phyloP scores from a whole-genome alignment of 805 yeast species.

The Cyberlindnera bimundalis region DNA sequence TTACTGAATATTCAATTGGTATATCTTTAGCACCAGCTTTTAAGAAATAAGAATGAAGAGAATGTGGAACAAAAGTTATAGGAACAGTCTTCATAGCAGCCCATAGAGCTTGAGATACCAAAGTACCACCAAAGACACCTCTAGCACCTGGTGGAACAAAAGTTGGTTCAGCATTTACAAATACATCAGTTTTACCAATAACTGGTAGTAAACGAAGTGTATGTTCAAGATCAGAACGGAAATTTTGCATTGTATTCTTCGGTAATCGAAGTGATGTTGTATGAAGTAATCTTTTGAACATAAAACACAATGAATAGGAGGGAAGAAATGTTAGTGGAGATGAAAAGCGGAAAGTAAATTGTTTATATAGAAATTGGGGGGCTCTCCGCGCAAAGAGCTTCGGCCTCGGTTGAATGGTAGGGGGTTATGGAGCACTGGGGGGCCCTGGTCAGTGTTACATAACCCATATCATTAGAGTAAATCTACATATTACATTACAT shows the following conservation, averaged over 20 bases:
- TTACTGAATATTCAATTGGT: constrained; percentile 53
- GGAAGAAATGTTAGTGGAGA: no score
- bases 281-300: not conserved
- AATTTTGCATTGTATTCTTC: constrained; percentile 6
- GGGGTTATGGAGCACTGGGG: no score
- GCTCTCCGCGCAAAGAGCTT: no score
- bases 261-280: not conserved
- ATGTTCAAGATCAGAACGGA: constrained; percentile 19
- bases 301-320: constrained; percentile 26
- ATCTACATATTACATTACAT: no score
- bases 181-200: constrained; percentile 13
- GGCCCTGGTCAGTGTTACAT: no score
- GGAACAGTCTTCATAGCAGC: constrained; percentile 56
- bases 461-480: no score
- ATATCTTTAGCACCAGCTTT: constrained; percentile 45
- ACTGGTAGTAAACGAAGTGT: constrained; percentile 13
- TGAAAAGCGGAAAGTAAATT: no score
- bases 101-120: constrained; percentile 60
- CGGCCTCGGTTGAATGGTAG: no score
- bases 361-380: no score
- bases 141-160: constrained; percentile 50
- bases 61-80: constrained; percentile 47
- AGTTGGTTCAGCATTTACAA: constrained; percentile 18
- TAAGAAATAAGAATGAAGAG: constrained; percentile 62
- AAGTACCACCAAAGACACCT: constrained; percentile 70